phyloP scores from a whole-genome alignment of 176 grass and related monocot genomes.

The Musa beccarii region DNA sequence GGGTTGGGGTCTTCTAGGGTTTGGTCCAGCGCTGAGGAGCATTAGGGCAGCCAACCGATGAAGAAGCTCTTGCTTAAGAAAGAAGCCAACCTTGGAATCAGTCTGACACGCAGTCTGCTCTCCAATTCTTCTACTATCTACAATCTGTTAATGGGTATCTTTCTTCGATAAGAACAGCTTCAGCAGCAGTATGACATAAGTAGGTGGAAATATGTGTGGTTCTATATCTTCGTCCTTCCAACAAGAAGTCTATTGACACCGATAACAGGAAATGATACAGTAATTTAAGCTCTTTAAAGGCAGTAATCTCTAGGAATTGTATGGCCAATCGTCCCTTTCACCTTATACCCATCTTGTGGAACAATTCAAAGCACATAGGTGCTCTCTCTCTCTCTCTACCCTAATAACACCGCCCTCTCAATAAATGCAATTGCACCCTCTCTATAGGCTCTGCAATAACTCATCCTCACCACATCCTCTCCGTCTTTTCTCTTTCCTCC shows the following conservation, averaged over 20 bases:
- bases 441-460: conserved; percentile 91
- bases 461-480: conserved; percentile 33
- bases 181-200: too few species aligned
- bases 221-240: neutral
- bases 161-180: too few species aligned
- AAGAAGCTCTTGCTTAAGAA: too few species aligned
- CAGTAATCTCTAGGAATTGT: neutral
- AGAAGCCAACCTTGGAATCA: too few species aligned
- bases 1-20: neutral
- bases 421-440: conserved; percentile 99
- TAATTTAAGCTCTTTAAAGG: neutral
- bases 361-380: neutral
- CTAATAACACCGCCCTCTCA: conserved; percentile 69
- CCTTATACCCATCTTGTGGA: conserved; percentile 7
- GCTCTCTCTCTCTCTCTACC: neutral
- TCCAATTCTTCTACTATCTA: too few species aligned
- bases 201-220: neutral
- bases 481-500: conserved; percentile 19
- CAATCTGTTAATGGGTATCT: too few species aligned
- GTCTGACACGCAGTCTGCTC: too few species aligned
- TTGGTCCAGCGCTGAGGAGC: neutral
- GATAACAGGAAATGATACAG: too few species aligned
- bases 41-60: too few species aligned
- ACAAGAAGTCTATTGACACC: neutral
- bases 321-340: conserved; percentile 2